These are phyloP conservation scores for Tricholoma sp. DNA, from an alignment of 768 basidiomycete genomes.

Conservation along the genomic window DNA sequence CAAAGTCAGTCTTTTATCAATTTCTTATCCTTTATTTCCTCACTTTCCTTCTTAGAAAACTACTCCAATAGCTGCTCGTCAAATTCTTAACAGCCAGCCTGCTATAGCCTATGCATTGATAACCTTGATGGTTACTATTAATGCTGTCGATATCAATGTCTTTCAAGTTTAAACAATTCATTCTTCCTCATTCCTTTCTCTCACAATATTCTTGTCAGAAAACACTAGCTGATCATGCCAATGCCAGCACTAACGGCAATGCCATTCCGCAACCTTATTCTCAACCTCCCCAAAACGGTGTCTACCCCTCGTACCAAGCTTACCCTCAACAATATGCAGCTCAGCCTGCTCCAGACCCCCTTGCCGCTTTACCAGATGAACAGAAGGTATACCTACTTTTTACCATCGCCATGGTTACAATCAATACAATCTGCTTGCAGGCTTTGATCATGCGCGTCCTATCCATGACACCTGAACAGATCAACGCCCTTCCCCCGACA, in stretches of 20 bases:
- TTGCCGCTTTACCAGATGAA: constrained; percentile 46
- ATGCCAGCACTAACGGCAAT: constrained; percentile 23
- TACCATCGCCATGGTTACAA: background rate
- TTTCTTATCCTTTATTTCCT: background rate
- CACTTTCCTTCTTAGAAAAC: constrained; percentile 48
- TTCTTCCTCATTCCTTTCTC: background rate
- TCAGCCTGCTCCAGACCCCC: constrained; percentile 12
- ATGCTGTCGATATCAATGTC: constrained; percentile 68
- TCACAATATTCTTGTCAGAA: constrained; percentile 32
- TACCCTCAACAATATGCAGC: constrained; percentile 20
- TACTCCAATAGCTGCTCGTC: constrained; percentile 60
- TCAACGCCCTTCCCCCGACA: constrained; percentile 63
- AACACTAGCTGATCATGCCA: constrained; percentile 53
- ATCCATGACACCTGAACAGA: constrained; percentile 77
- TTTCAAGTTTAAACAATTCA: constrained; percentile 49
- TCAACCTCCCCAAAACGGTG: background rate
- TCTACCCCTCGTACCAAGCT: constrained; percentile 12
- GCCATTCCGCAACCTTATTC: constrained; percentile 6
- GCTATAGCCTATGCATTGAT: constrained; percentile 76
- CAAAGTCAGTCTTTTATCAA: constrained; percentile 37
- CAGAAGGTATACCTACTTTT: constrained; percentile 45
- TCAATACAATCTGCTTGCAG: background rate
- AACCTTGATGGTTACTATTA: constrained; percentile 72
- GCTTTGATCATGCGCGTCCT: constrained; percentile 16
- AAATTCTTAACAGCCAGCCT: constrained; percentile 67